Evolutionary conservation across 208 protist species (phyloP).

Genomic region (Leishmania turanica): DNA sequence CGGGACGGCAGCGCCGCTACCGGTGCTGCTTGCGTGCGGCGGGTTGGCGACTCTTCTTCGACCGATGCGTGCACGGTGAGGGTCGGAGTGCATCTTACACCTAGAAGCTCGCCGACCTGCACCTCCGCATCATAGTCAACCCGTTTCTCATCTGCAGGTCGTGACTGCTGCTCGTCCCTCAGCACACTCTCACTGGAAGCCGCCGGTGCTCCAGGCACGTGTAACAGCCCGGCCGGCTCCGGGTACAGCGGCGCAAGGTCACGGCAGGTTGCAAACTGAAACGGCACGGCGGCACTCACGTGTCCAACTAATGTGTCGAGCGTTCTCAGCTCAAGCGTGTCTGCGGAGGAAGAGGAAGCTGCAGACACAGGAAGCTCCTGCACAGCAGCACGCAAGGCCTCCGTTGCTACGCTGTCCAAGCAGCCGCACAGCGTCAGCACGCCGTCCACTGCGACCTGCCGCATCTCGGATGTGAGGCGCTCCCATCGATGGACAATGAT

Average conservation of each 20-base stretch:
- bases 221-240: constrained; percentile 15
- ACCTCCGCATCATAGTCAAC: constrained; percentile 6
- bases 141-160: neutral
- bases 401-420: constrained; percentile 12
- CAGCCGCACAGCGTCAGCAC: constrained; percentile 18
- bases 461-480: constrained; percentile 29
- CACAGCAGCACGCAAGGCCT: constrained; percentile 20
- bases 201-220: neutral
- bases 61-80: neutral
- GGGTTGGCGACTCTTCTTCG: neutral
- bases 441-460: constrained; percentile 20
- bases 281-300: constrained; percentile 25
- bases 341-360: neutral
- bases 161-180: neutral
- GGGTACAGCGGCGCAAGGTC: constrained; percentile 21
- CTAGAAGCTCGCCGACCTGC: constrained; percentile 19
- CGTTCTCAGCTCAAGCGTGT: neutral
- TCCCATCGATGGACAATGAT: constrained; percentile 48
- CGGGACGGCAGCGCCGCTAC: neutral
- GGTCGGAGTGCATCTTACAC: constrained; percentile 4
- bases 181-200: neutral
- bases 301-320: constrained; percentile 12
- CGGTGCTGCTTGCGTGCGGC: neutral
- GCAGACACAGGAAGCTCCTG: constrained; percentile 3
- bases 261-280: constrained; percentile 23